A percentile compares a stretch with the other conserved stretches of the same genome.
phyloP scores from a whole-genome alignment of 1,139 yeast species.

The Diutina pseudorugosa region DNA sequence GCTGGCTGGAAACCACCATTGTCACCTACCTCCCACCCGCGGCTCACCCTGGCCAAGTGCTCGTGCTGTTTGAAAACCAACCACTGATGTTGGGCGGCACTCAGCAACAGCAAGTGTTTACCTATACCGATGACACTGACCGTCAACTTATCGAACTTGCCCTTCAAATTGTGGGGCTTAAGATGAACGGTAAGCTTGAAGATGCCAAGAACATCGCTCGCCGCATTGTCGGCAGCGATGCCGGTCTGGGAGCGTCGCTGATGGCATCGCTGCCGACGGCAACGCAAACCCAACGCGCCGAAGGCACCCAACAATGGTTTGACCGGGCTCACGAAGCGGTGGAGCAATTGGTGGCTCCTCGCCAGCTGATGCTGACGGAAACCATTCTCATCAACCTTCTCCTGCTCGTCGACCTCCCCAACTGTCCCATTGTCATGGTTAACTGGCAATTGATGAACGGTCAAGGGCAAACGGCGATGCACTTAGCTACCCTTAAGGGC shows the following conservation, averaged over 20 bases:
- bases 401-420: constrained; percentile 47
- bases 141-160: constrained; percentile 87
- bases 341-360: constrained; percentile 33
- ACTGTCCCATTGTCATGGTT: constrained; percentile 49
- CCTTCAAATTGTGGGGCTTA: constrained; percentile 83
- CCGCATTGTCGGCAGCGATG: constrained; percentile 61
- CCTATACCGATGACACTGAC: constrained; percentile 88
- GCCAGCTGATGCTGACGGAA: constrained; percentile 34
- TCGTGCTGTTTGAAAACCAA: constrained; percentile 62
- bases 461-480: constrained; percentile 82
- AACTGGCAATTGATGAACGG: constrained; percentile 73
- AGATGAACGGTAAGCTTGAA: constrained; percentile 88
- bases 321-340: constrained; percentile 35
- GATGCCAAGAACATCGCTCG: constrained; percentile 87
- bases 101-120: constrained; percentile 51
- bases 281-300: constrained; percentile 6
- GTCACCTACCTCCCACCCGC: constrained; percentile 93
- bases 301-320: constrained; percentile 25
- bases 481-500: constrained; percentile 69
- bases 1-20: constrained; percentile 92
- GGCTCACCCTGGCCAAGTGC: constrained; percentile 76
- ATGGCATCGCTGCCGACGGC: constrained; percentile 7
- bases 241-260: constrained; percentile 4
- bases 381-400: constrained; percentile 51
- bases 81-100: constrained; percentile 20